Percentiles rank a stretch among this genome's conserved stretches.
Evolutionary conservation across 2,329 filamentous ascomycete genomes (phyloP).

Genomic region (Onygenales sp.): DNA sequence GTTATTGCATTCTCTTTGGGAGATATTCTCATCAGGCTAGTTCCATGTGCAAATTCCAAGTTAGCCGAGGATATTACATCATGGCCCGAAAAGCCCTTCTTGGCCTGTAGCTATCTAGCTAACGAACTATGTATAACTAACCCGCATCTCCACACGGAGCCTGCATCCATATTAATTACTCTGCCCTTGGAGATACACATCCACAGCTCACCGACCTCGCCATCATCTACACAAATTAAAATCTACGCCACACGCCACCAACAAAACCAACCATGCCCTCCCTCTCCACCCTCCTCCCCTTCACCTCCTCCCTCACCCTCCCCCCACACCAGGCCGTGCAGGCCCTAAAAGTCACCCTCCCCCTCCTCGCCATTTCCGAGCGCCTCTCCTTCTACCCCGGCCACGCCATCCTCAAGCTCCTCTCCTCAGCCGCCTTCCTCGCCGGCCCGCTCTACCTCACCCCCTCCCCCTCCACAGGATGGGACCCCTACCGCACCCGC

Average conservation of each 20-base stretch:
- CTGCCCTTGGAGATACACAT: too few relatives aligned
- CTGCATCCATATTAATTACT: too few relatives aligned
- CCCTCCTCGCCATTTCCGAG: conserved; percentile 18
- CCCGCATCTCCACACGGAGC: too few relatives aligned
- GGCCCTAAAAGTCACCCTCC: conserved; percentile 17
- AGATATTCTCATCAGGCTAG: too few relatives aligned
- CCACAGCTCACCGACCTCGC: too few relatives aligned
- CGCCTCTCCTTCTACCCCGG: conserved; percentile 16
- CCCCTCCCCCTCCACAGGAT: conserved; percentile 8
- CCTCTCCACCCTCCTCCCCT: neutral
- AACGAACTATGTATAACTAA: too few relatives aligned
- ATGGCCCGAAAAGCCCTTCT: too few relatives aligned
- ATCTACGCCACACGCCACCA: too few relatives aligned
- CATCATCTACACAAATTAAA: neutral
- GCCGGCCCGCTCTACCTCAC: conserved; percentile 13
- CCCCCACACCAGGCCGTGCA: conserved; percentile 11
- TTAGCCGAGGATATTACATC: too few relatives aligned
- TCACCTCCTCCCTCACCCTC: conserved; percentile 11
- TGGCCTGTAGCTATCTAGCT: too few relatives aligned
- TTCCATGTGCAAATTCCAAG: too few relatives aligned
- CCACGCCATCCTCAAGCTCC: conserved; percentile 20
- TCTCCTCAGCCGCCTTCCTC: conserved; percentile 20
- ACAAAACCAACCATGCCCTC: neutral
- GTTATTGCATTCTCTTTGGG: too few relatives aligned
- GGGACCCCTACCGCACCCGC: conserved; percentile 11